A percentile compares a stretch with the other conserved stretches of the same genome.
Conservation (phyloP, 2,329 filamentous ascomycete species). For the Biscogniauxia mediterranea region DNA sequence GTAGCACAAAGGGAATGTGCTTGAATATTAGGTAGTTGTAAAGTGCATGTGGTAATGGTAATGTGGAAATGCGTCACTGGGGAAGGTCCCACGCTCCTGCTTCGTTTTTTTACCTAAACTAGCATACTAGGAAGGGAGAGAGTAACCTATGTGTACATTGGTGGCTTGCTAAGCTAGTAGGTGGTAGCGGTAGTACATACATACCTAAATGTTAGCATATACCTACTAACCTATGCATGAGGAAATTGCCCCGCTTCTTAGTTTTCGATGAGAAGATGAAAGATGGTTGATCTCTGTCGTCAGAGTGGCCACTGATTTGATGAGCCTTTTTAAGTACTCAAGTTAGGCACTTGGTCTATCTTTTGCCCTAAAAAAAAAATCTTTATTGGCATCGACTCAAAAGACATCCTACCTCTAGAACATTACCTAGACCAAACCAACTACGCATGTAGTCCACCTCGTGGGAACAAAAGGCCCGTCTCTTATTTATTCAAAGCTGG, state of each 20-base stretch:
- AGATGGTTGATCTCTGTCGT: neutral
- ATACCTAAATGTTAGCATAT: neutral
- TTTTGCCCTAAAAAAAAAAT: neutral
- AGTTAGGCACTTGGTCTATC: neutral
- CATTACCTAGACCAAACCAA: neutral
- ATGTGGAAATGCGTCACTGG: neutral
- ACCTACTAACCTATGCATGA: neutral
- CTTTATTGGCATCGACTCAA: neutral
- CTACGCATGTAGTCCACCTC: neutral
- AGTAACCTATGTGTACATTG: neutral
- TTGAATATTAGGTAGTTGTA: neutral
- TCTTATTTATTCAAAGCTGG: neutral
- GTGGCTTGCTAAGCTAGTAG: no score
- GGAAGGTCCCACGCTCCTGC: neutral
- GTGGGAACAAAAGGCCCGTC: neutral
- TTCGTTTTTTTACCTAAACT: neutral
- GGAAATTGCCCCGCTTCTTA: neutral
- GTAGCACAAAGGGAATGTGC: no score
- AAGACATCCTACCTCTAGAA: neutral
- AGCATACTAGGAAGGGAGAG: neutral
- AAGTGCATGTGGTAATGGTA: neutral
- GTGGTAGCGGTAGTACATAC: no score
- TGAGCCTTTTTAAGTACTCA: neutral
- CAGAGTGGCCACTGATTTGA: neutral
- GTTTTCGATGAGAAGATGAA: neutral